Base-by-base conservation (phyloP, 257 asterid genomes). In the Ilex asprella region DNA sequence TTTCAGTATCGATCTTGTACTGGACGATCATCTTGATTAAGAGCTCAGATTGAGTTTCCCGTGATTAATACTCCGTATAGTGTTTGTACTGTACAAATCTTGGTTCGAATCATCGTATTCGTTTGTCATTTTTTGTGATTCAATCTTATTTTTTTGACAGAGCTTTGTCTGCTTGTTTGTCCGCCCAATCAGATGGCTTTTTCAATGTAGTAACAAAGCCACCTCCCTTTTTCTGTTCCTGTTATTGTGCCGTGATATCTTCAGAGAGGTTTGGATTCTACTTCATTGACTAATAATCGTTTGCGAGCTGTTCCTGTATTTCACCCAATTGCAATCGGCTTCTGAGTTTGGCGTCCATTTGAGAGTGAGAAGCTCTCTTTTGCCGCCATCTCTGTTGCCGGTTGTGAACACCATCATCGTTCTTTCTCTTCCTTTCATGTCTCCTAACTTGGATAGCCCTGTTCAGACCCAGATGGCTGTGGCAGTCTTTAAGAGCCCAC, bases 391-490 rank as follows among this genome's bases (percentile, higher is more conserved):
- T 81, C 74, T 69, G 82, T 73, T 51, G 78, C 83, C 73, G 76
- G 76, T 70, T 79, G 84, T 72, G 87, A 68, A 79, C 75, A 73
- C 60, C 67, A 55, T 41, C 39, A 1, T 27, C 31, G 61, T 62
- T 66, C 55, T 61, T 66, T 67, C 73, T 64, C 57, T 64, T 63
- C 76, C 55, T 69, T 83, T 72, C 74, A 93, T 89, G 97, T 85
- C 96, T 74, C 89, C 75, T 63, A 87, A 89, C 70, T 70, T 79
- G 65, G 89, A 87, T 66, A 87, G 97, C 75, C 95, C 97, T 67
- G 91, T 89, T 70, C 92, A 84, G 76, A 93, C 97, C 44, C 94
- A 86, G 74, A 93, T 93, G 99, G 97, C 99, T 66, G 89, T 93
- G 62, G 88, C 95, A 64, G 85, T 84, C 66, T 87, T 87, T 63